Percentiles rank a stretch among this genome's conserved stretches.
Evolutionary conservation across 441 rosid species (phyloP).

Genomic region (Pelargonium myrrhifolium): DNA sequence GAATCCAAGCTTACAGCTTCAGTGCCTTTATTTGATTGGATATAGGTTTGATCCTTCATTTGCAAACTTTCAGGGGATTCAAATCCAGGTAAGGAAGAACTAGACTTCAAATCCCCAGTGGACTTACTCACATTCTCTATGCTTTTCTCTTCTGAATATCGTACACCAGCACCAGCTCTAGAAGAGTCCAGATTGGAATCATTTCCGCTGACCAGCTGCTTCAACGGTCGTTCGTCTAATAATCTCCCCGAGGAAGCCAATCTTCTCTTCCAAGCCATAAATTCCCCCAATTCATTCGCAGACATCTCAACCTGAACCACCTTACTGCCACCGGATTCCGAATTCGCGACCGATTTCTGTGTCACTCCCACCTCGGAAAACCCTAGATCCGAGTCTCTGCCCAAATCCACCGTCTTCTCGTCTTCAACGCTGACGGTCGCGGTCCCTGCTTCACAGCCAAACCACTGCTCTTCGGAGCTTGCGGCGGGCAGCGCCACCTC

Average conservation of each 20-base stretch:
- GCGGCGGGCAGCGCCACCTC: too few relatives aligned
- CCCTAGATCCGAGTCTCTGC: conserved; percentile 25
- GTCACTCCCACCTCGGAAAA: conserved; percentile 26
- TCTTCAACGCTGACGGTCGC: too few relatives aligned
- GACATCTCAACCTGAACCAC: conserved; percentile 4
- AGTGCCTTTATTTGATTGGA: background rate
- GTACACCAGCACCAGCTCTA: background rate
- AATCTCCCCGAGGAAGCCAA: conserved; percentile 5
- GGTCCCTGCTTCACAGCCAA: too few relatives aligned
- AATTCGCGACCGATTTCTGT: conserved; percentile 16
- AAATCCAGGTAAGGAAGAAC: background rate
- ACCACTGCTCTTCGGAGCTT: too few relatives aligned
- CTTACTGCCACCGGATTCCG: background rate
- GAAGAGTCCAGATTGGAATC: background rate
- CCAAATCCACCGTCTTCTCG: too few relatives aligned
- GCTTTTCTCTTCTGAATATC: conserved; percentile 3
- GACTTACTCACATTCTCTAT: conserved; percentile 10
- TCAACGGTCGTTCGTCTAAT: background rate
- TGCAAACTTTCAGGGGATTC: conserved; percentile 8
- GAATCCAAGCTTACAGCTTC: background rate
- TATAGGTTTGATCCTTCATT: background rate
- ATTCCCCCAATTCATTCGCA: conserved; percentile 8
- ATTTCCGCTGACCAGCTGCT: background rate
- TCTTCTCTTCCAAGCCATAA: conserved; percentile 21
- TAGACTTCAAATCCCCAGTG: conserved; percentile 11